Evolutionary conservation across 768 basidiomycete genomes (phyloP).

Genomic region (Favolaschia claudopus): DNA sequence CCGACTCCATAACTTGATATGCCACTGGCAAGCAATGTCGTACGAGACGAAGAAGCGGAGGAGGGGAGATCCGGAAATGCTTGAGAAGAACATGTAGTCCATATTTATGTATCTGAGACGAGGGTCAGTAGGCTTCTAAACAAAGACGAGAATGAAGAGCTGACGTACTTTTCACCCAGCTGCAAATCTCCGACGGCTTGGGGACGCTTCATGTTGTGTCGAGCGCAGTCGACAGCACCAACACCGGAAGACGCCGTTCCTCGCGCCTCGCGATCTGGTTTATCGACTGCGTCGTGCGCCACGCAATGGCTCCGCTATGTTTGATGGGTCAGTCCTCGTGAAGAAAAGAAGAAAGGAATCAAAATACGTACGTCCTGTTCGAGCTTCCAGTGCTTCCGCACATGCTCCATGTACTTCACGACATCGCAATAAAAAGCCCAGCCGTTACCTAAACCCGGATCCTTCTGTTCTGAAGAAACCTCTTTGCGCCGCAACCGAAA

Average conservation of each 20-base stretch:
- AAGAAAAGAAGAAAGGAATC: not conserved
- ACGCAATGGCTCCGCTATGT: conserved; percentile 24
- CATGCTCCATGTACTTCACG: conserved; percentile 30
- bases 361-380: conserved; percentile 3
- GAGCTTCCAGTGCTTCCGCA: not conserved
- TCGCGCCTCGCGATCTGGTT: not conserved
- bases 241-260: conserved; percentile 13
- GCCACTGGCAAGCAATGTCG: conserved; percentile 31
- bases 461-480: conserved; percentile 32
- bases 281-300: not conserved
- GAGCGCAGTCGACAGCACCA: conserved; percentile 9
- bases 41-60: conserved; percentile 26
- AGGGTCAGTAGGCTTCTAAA: conserved; percentile 12
- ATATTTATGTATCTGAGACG: conserved; percentile 19
- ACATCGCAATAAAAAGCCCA: conserved; percentile 39
- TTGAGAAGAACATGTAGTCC: conserved; percentile 37
- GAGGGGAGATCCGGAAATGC: conserved; percentile 14
- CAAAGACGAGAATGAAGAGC: not conserved
- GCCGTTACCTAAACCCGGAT: conserved; percentile 37
- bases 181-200: conserved; percentile 28
- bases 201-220: conserved; percentile 20
- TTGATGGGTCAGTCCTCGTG: not conserved
- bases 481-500: conserved; percentile 33
- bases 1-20: conserved; percentile 22
- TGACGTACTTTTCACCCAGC: conserved; percentile 24